Percentiles rank a stretch among this genome's conserved stretches.
These are phyloP conservation scores for Ceratobasidium sp. DNA, from an alignment of 1,284 basidiomycete genomes.

Conservation along the genomic window DNA sequence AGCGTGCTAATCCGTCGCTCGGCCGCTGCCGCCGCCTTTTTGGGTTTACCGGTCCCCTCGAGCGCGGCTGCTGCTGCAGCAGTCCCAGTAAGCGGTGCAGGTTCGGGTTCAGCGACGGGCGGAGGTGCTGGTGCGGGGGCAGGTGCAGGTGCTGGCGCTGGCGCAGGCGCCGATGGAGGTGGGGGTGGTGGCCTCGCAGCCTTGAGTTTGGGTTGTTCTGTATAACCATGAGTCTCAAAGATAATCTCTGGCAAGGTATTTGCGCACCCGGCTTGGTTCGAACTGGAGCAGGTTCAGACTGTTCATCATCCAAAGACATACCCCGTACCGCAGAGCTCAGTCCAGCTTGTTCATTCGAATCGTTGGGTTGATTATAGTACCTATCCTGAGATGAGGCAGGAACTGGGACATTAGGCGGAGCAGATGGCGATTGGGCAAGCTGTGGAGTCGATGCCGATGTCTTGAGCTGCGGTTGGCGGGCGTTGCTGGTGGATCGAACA, in stretches of 20 bases:
- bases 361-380: conserved; percentile 1
- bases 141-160: conserved; percentile 57
- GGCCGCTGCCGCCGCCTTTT: conserved; percentile 76
- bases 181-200: conserved; percentile 44
- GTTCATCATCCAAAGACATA: conserved; percentile 22
- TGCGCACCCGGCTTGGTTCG: conserved; percentile 20
- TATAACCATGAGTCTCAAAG: not conserved
- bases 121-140: conserved; percentile 41
- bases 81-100: conserved; percentile 63
- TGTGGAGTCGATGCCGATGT: conserved; percentile 15
- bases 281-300: not conserved
- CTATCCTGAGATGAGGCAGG: not conserved
- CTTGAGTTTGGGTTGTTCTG: conserved; percentile 40
- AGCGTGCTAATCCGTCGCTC: conserved; percentile 95
- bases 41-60: conserved; percentile 69
- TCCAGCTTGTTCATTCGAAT: conserved; percentile 9
- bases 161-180: conserved; percentile 54
- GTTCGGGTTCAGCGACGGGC: conserved; percentile 60
- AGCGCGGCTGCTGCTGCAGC: conserved; percentile 81
- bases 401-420: not conserved
- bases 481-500: conserved; percentile 8
- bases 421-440: conserved; percentile 11
- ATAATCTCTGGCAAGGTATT: not conserved
- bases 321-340: conserved; percentile 2
- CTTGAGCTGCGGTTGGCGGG: conserved; percentile 60